Percentiles rank a stretch among this genome's conserved stretches.
Conservation (phyloP, 1,284 basidiomycete species). For the Neolentinus lepideus region DNA sequence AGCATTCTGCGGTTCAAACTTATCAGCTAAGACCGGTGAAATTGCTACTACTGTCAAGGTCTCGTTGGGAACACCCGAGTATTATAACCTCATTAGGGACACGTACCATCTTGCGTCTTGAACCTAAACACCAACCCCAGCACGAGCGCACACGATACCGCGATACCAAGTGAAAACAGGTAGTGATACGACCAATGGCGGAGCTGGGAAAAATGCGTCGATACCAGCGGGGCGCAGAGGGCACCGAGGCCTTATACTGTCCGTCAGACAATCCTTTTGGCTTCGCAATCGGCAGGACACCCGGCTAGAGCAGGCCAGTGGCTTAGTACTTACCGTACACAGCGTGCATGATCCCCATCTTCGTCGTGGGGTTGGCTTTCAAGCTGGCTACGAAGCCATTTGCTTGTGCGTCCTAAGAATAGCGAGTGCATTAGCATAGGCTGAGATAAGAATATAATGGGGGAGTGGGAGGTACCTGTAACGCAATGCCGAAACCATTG, state of each 20-base stretch:
- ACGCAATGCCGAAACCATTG: conserved; percentile 56
- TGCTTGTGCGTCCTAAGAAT: conserved; percentile 42
- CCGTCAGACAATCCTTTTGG: not conserved
- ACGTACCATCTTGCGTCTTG: conserved; percentile 46
- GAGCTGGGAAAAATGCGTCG: conserved; percentile 53
- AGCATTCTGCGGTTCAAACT: conserved; percentile 24
- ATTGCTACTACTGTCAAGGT: too few relatives aligned
- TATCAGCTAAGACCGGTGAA: too few relatives aligned
- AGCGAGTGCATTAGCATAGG: not conserved
- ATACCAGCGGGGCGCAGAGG: conserved; percentile 48
- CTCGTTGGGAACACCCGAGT: too few relatives aligned
- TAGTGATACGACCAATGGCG: conserved; percentile 59
- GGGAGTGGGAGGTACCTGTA: conserved; percentile 34
- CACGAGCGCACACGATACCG: conserved; percentile 34
- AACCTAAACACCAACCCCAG: conserved; percentile 46
- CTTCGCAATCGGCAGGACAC: too few relatives aligned
- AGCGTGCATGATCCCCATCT: conserved; percentile 62
- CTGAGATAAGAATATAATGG: too few relatives aligned
- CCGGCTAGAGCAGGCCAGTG: not conserved
- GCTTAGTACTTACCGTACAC: conserved; percentile 25
- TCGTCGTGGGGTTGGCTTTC: conserved; percentile 34
- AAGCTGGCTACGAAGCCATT: conserved; percentile 48
- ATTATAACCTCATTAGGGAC: too few relatives aligned
- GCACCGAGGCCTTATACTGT: conserved; percentile 45
- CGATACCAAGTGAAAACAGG: conserved; percentile 50